Conservation (phyloP, 2,329 filamentous ascomycete genomes). For the Monilinia aucupariae region DNA sequence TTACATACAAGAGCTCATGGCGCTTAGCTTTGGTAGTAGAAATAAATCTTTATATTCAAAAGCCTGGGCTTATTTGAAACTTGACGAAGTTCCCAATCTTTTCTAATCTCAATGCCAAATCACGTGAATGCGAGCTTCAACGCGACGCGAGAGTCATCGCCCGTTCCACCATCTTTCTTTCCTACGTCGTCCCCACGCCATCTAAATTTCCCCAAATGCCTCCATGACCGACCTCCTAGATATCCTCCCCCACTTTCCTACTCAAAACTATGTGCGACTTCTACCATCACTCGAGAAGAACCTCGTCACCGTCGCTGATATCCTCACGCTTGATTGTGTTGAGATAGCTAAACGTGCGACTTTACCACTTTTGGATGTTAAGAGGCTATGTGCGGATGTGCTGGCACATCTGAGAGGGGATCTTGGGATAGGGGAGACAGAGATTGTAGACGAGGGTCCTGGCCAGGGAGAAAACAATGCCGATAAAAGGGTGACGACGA, state of each 20-base stretch:
- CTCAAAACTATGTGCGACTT: conserved; percentile 65
- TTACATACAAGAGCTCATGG: background rate
- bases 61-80: background rate
- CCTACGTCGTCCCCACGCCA: background rate
- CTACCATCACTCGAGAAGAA: conserved; percentile 75
- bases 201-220: conserved; percentile 24
- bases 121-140: background rate
- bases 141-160: background rate
- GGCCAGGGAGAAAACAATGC: background rate
- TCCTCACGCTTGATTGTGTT: conserved; percentile 75
- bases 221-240: conserved; percentile 80
- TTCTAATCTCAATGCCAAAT: fast-evolving
- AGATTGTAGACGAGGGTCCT: conserved; percentile 9
- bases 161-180: background rate
- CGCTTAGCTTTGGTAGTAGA: no score
- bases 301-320: conserved; percentile 71
- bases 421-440: conserved; percentile 25
- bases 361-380: conserved; percentile 74
- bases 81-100: no score
- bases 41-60: background rate
- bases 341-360: conserved; percentile 83
- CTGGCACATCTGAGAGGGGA: conserved; percentile 62
- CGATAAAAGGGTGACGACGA: background rate
- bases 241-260: conserved; percentile 75
- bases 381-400: conserved; percentile 63